Conservation (phyloP, 306 rosid species). For the Chamaecrista fasciculata region DNA sequence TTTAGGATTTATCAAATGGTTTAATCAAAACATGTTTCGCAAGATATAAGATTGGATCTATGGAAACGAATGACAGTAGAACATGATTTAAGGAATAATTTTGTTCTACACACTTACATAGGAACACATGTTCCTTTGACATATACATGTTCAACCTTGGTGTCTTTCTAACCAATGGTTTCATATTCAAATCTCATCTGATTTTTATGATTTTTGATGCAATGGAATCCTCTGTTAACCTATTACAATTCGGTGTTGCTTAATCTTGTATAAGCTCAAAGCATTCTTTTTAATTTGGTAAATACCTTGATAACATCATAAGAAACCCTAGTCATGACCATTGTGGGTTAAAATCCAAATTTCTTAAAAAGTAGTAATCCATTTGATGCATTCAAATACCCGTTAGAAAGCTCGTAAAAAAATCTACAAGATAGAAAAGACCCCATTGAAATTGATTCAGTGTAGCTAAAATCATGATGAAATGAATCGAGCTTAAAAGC, state of each 20-base stretch:
- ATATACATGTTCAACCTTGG: slow-evolving; percentile 48
- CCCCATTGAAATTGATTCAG: slow-evolving; percentile 2
- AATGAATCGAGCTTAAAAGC: slow-evolving; percentile 53
- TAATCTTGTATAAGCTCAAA: background rate
- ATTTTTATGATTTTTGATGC: slow-evolving; percentile 34
- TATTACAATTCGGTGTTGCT: background rate
- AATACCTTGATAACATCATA: slow-evolving; percentile 47
- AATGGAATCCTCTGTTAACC: slow-evolving; percentile 35
- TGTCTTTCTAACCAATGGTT: slow-evolving; percentile 19
- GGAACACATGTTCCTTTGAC: background rate
- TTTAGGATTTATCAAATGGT: background rate
- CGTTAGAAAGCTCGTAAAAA: slow-evolving; percentile 48
- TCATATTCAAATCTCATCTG: slow-evolving; percentile 19
- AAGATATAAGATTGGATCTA: background rate
- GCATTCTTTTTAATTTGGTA: slow-evolving; percentile 37
- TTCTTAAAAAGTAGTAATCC: slow-evolving; percentile 13
- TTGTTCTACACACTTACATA: slow-evolving; percentile 16
- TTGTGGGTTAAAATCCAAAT: slow-evolving; percentile 40
- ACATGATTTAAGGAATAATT: background rate
- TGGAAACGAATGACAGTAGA: background rate
- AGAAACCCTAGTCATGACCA: slow-evolving; percentile 58
- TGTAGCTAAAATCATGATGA: slow-evolving; percentile 25
- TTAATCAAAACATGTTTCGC: background rate
- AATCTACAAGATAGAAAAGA: slow-evolving; percentile 31
- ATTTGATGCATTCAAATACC: background rate